Base-by-base conservation (phyloP, 495 filamentous ascomycete genomes). In the Daldinia childiae region DNA sequence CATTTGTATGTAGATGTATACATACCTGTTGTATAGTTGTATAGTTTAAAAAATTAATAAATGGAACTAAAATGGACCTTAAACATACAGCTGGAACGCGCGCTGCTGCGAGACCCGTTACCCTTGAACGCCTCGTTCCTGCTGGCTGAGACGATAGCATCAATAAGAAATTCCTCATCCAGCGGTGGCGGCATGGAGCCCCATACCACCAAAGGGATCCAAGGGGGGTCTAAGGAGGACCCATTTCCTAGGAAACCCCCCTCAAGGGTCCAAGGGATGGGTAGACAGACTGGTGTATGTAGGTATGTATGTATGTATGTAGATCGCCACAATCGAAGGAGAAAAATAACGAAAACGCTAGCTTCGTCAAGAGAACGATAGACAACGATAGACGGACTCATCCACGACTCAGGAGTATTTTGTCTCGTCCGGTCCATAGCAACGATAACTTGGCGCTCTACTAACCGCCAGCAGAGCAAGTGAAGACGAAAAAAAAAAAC, bases 141-240 rank as follows among this genome's bases (percentile, higher is more conserved):
- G 60, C 65, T 69, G 62, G 71, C 66, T 73, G 71, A 73, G 71
- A 73, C 71, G 71, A 73, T 62, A 61, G 55, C 58, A 66, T 68
- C 56, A 68, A 61, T 66, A 62, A 51, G 58, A 39, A 73, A 73
- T 73, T 73, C 71, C 58, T 73, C 56, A 58, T 58, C 56, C 65
- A 73, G 55, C 60, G 39, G 71, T 73, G 62, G 71, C 66, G 71
- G 62, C 66, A 58, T 73, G 71, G 71, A 54, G 61, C 62, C 71
- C 43, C 21, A 55, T 55, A 45, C 29, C 30, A 30, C 64, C 64
- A 66, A 58, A 52, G 66, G 62, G 63, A 73, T 68, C 71, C 32
- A 34, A 69, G 27, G 61, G 38, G 57, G 29, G 29, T 36, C 65
- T 17, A 32, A 48, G 41, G 29, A 24, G 26, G 54, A 57, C 54